phyloP scores from a whole-genome alignment of 2,329 filamentous ascomycete species.

The Paecilomyces fulvus region DNA sequence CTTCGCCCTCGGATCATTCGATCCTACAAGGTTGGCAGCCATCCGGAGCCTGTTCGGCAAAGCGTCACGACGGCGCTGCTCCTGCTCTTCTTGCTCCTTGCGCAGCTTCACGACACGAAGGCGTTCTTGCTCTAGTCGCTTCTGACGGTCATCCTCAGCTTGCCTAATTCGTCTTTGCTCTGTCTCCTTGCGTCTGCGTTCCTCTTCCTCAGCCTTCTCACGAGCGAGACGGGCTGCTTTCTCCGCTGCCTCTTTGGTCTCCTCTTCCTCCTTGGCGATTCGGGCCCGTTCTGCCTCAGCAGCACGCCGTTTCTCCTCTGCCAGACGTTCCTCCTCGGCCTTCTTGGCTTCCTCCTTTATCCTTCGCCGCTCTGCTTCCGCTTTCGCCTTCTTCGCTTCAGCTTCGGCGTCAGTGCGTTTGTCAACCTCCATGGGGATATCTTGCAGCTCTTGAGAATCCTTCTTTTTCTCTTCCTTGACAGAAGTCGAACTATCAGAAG shows the following conservation, averaged over 20 bases:
- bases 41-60: constrained; percentile 38
- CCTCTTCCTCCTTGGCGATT: constrained; percentile 24
- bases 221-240: constrained; percentile 25
- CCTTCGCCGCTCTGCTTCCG: constrained; percentile 8
- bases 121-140: constrained; percentile 34
- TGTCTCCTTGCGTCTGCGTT: constrained; percentile 34
- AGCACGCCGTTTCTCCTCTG: constrained; percentile 20
- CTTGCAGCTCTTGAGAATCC: constrained; percentile 16
- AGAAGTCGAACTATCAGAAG: constrained; percentile 11
- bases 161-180: constrained; percentile 35
- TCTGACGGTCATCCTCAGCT: constrained; percentile 39
- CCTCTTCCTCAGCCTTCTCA: constrained; percentile 36
- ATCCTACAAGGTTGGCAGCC: constrained; percentile 37
- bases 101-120: constrained; percentile 35
- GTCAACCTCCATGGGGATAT: constrained; percentile 21
- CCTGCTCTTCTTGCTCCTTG: constrained; percentile 37
- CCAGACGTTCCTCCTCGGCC: constrained; percentile 23
- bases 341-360: constrained; percentile 15
- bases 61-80: constrained; percentile 37
- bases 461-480: constrained; percentile 26
- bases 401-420: constrained; percentile 11
- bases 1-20: constrained; percentile 33
- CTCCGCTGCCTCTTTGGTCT: constrained; percentile 17
- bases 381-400: constrained; percentile 12
- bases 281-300: constrained; percentile 23